Conservation (phyloP, 306 rosid species). For the Vigna hirtella region DNA sequence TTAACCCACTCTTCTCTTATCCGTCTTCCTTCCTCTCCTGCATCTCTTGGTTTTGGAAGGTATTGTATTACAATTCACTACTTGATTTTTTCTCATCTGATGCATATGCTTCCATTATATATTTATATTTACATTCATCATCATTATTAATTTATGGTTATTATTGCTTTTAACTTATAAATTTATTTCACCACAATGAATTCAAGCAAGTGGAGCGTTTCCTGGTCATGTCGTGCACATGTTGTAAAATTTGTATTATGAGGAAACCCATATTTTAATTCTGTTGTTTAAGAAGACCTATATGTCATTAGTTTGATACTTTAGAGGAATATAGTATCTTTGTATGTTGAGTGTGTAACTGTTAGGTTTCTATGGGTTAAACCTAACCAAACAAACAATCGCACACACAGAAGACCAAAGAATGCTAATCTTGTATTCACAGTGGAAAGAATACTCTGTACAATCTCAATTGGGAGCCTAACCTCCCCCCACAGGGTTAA, state of each 20-base stretch:
- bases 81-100: neutral
- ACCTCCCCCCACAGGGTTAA: too few relatives aligned
- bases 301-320: neutral
- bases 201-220: neutral
- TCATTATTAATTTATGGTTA: neutral
- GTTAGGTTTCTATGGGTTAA: too few relatives aligned
- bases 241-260: neutral
- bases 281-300: neutral
- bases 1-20: slow-evolving; percentile 11
- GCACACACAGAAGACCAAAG: too few relatives aligned
- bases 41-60: neutral
- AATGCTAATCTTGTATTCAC: too few relatives aligned
- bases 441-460: too few relatives aligned
- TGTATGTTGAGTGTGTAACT: neutral
- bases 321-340: neutral
- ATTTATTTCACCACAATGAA: neutral
- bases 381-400: too few relatives aligned
- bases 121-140: neutral
- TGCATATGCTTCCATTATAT: neutral
- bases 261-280: neutral
- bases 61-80: neutral
- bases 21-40: slow-evolving; percentile 4
- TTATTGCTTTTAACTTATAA: neutral
- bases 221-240: neutral
- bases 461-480: too few relatives aligned